Evolutionary conservation across 768 basidiomycete genomes (phyloP), one percentile per base, ranked within the genome.

Genomic region (Ramaria sp.): DNA sequence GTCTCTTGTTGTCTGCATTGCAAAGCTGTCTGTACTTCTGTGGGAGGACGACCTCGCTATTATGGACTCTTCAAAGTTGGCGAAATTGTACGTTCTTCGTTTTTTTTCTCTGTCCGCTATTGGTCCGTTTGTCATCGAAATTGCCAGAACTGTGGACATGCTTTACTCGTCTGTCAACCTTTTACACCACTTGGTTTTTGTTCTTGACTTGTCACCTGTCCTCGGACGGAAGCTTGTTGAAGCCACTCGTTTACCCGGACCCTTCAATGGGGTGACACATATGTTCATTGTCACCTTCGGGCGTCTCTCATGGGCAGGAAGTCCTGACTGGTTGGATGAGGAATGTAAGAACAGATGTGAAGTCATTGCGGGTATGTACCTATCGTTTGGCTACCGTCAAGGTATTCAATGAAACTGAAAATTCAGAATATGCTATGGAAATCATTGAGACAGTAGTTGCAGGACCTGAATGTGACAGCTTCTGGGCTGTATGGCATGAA

Each of bases 271-370:
- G 33, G 68, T 87, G 27, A 73, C 73, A 12, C 82, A 91, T 61
- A 75, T 82, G 65, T 90, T 89, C 64, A 79, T 83, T 30, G 81
- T 89, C n/a, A 79, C 82, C 0, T 78, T 92, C 54, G 86, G 89
- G 39, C 76, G 88, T 59, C 70, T 92, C 48, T 81, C 83, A 56
- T 90, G 80, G 59, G 81, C 84, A 6, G 82, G 81, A 47, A 71
- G 78, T 11, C 84, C 84, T 15, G 74, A 78, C 45, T 86, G 83
- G 81, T 66, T 85, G 33, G 69, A 73, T 22, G 55, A 58, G 15
- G 65, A 71, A 48, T 65, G 69, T 15, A 73, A 70, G 55, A 64
- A 66, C 20, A 75, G 76, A 46, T 63, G 83, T 42, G 73, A 73
- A 60, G 64, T 68, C 27, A 68, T 80, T 34, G 70, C 72, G 61